Percentiles rank a stretch among this genome's conserved stretches.
Conservation (phyloP, 202 grass and related monocot species). For the Musa balbisiana region DNA sequence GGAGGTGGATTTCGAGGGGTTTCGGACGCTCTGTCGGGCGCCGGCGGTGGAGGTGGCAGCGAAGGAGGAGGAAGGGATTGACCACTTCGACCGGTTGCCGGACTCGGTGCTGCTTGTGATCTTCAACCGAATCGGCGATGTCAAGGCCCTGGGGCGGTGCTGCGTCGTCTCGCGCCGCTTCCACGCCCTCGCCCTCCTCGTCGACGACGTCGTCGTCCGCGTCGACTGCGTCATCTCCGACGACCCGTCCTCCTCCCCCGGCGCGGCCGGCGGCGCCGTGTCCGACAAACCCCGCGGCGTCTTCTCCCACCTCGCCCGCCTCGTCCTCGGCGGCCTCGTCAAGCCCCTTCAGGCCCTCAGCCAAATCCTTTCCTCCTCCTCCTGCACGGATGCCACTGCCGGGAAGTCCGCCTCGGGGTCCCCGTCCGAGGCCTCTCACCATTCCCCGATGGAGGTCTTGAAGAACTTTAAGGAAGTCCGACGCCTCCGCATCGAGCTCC, state of each 20-base stretch:
- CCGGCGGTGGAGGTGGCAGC: background rate
- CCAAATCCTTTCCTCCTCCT: constrained; percentile 11
- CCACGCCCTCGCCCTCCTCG: background rate
- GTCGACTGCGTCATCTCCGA: constrained; percentile 25
- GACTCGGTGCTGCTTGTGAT: constrained; percentile 12
- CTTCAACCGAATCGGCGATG: constrained; percentile 19
- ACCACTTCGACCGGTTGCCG: constrained; percentile 13
- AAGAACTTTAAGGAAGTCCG: constrained; percentile 26
- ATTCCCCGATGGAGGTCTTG: constrained; percentile 19
- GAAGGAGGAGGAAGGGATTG: background rate
- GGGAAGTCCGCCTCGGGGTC: background rate
- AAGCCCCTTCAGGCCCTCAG: constrained; percentile 19
- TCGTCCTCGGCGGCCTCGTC: constrained; percentile 1
- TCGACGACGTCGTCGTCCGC: constrained; percentile 14
- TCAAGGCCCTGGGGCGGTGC: constrained; percentile 14
- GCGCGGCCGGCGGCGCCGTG: background rate
- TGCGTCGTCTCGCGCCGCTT: constrained; percentile 16
- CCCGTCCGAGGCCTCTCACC: constrained; percentile 13
- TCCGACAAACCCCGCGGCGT: constrained; percentile 11
- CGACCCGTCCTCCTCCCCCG: background rate
- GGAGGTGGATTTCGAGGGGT: background rate
- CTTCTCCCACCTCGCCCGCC: constrained; percentile 3
- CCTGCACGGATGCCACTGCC: background rate
- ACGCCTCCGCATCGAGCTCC: constrained; percentile 23
- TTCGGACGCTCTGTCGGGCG: background rate